Base-by-base conservation (phyloP, 371 early-diverging fungal genomes). In the Umbelopsis sp. region DNA sequence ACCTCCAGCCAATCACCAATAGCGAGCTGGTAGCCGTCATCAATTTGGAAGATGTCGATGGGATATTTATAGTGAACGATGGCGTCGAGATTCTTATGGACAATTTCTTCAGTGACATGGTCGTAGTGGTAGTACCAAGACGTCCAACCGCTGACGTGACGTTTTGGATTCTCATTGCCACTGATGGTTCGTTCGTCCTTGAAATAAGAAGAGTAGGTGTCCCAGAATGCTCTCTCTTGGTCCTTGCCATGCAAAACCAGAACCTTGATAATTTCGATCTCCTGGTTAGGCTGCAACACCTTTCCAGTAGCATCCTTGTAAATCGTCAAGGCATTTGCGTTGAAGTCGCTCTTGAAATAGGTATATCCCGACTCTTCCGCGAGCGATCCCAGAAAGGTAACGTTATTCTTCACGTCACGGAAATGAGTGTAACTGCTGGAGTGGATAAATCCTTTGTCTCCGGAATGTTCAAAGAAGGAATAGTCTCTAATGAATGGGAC, bases 51-150 rank as follows among this genome's bases (percentile, higher is more conserved):
- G 9, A 86, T 82, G 51, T 84, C 75, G 66, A 83, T 86, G 1
- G 88, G 86, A 70, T 84, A 86, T 6, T 76, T 71, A 22, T 78
- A 65, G 2, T 76, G 63, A 32, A 76, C 65, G 7, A 82, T 69
- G 8, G 84, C 81, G 2, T 72, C 70, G 7, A 88, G 67, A 35
- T 88, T 86, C 35, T 83, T 76, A 14, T 80, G 65, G 7, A 86
- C 74, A 45, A 86, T 76, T 1, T 70, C 63, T 53, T 88, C 85
- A 50, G 76, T 84, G 25, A 88, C 85, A 68, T 84, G 83, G 16
- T 82, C 88, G 52, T 88, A 85, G 37, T 86, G 83, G 44, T 78
- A 76, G 38, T 88, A 88, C 87, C 88, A 88, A 1, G 86, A 84
- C 4, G 86, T 88, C 86, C 86, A 88, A 9, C 88, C 88, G 38